Base-by-base conservation (phyloP, 129 eudicot genomes). In the Mikania micrantha region DNA sequence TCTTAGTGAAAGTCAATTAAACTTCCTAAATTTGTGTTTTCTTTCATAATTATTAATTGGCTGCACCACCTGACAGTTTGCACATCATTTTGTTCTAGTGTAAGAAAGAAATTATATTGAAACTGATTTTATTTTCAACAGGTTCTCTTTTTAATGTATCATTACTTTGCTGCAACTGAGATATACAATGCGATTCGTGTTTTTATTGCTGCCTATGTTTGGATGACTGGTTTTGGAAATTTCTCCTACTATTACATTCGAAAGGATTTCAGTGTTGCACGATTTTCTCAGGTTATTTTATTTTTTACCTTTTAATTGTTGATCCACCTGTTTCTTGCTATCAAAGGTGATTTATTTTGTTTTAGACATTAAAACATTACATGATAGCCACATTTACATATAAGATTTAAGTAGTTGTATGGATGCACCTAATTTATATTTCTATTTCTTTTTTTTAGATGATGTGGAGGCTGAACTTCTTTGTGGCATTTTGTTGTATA, bases 211-310 rank as follows among this genome's bases (percentile, higher is more conserved):
- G 97, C 97, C 13, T 91, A 91, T 83, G 95, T 91, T 32, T 87
- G 95, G 97, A 85, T 85, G 97, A 91, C 97, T 75, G 97, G 97
- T 64, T 91, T 91, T 63, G 96, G 97, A n/a, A 91, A 87, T 77
- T 91, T 91, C 81, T 87, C 96, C 65, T 91, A 91, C 74, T 91
- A 87, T 79, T 91, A 91, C 74, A 85, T 91, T 78, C 63, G 95
- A 42, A 91, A 87, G 60, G 96, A 91, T 75, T 91, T 87, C 77
- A 85, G 96, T 40, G 59, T 85, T 74, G 92, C 92, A 65, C 81
- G 95, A 67, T 87, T 91, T 75, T 80, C 88, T 95, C 87, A 60
- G 74, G 44, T 15, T 9, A 3, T 65, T 36, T 71, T 0, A 25
- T 35, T 21, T 64, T 68, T 9, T 7, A 10, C 50, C 25, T 39